Evolutionary conservation across 805 yeast genomes (phyloP).

Genomic region (Komagataella kurtzmanii): DNA sequence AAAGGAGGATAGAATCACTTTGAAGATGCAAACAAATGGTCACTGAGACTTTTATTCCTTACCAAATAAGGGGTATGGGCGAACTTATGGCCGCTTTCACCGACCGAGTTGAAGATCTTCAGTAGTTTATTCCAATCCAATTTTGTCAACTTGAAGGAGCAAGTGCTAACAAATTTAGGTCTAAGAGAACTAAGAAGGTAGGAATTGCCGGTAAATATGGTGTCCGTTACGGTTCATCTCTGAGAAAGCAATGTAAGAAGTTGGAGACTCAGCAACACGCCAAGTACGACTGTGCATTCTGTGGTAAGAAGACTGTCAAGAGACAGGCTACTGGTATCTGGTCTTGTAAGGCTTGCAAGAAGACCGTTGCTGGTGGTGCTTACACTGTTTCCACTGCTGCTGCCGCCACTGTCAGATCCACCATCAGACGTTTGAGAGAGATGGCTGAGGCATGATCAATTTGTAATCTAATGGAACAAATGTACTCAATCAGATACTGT

Average conservation of each 20-base stretch:
- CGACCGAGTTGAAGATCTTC: not conserved
- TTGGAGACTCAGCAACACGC: constrained; percentile 98
- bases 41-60: not conserved
- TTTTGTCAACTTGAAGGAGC: not conserved
- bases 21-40: not conserved
- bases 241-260: constrained; percentile 99
- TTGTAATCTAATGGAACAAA: not conserved
- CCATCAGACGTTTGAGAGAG: constrained; percentile 99
- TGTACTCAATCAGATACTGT: not conserved
- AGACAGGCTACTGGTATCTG: constrained; percentile 99
- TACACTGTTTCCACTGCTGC: constrained; percentile 98
- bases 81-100: not conserved
- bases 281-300: constrained; percentile 98
- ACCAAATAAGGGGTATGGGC: not conserved
- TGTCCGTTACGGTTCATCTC: constrained; percentile 99
- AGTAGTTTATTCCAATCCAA: not conserved
- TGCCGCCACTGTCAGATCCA: constrained; percentile 99
- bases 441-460: constrained; percentile 90
- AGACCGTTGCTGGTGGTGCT: constrained; percentile 99
- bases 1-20: not conserved
- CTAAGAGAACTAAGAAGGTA: constrained; percentile 99
- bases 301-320: constrained; percentile 97
- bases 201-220: constrained; percentile 99
- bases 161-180: constrained; percentile 52
- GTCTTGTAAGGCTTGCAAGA: constrained; percentile 89